Conservation (phyloP, 441 rosid species). For the Croton laevigatus region DNA sequence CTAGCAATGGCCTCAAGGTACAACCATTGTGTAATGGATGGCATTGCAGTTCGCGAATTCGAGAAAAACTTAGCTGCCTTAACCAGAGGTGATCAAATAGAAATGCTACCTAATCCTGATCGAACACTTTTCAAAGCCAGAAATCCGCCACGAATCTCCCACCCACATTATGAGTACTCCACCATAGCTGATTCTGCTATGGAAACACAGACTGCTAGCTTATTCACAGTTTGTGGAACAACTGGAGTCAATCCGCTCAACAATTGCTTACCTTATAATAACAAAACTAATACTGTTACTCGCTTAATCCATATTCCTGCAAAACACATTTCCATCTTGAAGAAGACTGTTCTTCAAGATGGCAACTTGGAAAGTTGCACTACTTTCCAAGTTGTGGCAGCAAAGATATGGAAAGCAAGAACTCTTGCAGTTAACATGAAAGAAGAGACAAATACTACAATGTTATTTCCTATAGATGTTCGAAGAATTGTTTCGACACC, state of each 20-base stretch:
- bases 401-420: constrained; percentile 33
- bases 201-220: not conserved
- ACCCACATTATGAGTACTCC: constrained; percentile 25
- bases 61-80: constrained; percentile 20
- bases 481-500: constrained; percentile 13
- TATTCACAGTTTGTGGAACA: constrained; percentile 6
- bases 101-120: constrained; percentile 17
- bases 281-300: not conserved
- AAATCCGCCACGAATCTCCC: constrained; percentile 17
- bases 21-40: constrained; percentile 26
- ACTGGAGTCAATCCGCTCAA: not conserved
- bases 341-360: constrained; percentile 12
- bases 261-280: not conserved
- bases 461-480: constrained; percentile 24
- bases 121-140: constrained; percentile 23
- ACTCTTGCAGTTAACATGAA: constrained; percentile 18
- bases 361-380: constrained; percentile 13
- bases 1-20: constrained; percentile 23
- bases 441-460: constrained; percentile 4
- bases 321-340: constrained; percentile 7
- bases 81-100: constrained; percentile 13
- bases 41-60: constrained; percentile 20
- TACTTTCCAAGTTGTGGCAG: constrained; percentile 20
- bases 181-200: not conserved
- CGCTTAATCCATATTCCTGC: constrained; percentile 9